Conservation (phyloP, 2,329 filamentous ascomycete species). For the Rosellinia necatrix region DNA sequence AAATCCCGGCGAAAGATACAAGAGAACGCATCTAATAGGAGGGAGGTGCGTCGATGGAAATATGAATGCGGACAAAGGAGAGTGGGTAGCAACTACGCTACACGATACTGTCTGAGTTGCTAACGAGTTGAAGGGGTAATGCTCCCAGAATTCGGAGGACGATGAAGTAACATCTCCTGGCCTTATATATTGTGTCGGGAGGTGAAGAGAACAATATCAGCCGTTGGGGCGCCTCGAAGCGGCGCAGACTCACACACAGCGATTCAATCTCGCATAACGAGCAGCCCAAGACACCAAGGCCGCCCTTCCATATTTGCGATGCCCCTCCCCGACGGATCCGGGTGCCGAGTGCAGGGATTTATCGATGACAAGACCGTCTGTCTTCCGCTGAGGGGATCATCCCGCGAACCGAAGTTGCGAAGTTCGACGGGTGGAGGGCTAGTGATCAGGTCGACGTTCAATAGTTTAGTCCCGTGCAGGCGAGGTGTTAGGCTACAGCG, state of each 20-base stretch:
- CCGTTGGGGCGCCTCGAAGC: background rate
- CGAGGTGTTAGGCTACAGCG: background rate
- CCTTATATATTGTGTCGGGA: conserved; percentile 13
- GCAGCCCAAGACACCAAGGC: background rate
- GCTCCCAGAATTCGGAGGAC: background rate
- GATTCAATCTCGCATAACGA: background rate
- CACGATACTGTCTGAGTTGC: background rate
- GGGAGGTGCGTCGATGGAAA: background rate
- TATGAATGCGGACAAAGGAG: background rate
- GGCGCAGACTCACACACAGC: background rate
- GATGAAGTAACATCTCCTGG: background rate
- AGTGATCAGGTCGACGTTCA: background rate
- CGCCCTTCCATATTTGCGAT: conserved; percentile 3
- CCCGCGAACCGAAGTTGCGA: background rate
- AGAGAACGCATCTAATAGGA: conserved; percentile 17
- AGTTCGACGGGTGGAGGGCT: background rate
- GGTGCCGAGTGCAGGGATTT: background rate
- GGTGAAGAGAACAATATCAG: background rate
- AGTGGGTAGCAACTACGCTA: background rate
- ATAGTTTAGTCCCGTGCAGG: conserved; percentile 9
- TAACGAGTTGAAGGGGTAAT: background rate
- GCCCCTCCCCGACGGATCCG: conserved; percentile 3
- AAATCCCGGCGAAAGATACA: background rate
- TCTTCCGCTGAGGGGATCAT: background rate
- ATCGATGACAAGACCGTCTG: background rate